Percentiles rank a stretch among this genome's conserved stretches.
Conservation (phyloP, 2,329 filamentous ascomycete species). For the Sarocladium kiliense region DNA sequence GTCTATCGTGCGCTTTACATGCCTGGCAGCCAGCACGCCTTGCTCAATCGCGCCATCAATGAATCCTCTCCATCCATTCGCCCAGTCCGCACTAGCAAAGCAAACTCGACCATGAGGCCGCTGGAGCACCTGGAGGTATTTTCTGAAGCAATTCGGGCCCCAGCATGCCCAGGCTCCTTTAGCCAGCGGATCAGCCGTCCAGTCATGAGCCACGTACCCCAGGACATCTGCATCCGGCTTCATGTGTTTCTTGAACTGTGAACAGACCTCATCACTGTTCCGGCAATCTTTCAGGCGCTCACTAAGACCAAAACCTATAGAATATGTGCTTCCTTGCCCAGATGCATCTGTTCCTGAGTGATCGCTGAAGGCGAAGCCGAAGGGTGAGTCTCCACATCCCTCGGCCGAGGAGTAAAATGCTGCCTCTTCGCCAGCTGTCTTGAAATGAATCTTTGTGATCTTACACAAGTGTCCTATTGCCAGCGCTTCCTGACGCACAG, state of each 20-base stretch:
- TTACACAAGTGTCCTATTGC: background rate
- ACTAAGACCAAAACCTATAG: too few relatives aligned
- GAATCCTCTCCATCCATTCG: slow-evolving; percentile 21
- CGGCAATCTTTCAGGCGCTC: too few relatives aligned
- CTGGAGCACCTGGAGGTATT: slow-evolving; percentile 20
- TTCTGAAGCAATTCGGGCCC: slow-evolving; percentile 16
- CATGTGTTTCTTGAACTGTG: background rate
- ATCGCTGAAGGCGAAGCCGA: too few relatives aligned
- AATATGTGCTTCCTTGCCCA: too few relatives aligned
- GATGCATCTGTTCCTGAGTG: too few relatives aligned
- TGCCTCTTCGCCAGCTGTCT: too few relatives aligned
- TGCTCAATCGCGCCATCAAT: slow-evolving; percentile 25
- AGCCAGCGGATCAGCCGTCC: slow-evolving; percentile 20
- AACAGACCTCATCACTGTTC: too few relatives aligned
- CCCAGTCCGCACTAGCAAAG: slow-evolving; percentile 22
- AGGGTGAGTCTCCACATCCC: too few relatives aligned
- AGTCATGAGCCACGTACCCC: slow-evolving; percentile 16
- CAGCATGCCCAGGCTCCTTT: slow-evolving; percentile 16
- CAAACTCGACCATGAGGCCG: slow-evolving; percentile 19
- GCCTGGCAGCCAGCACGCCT: too few relatives aligned
- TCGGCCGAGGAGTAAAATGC: too few relatives aligned
- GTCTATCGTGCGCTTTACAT: too few relatives aligned
- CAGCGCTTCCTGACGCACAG: background rate
- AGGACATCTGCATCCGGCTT: background rate
- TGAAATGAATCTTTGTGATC: background rate